A percentile compares a stretch with the other conserved stretches of the same genome.
phyloP scores from a whole-genome alignment of 768 basidiomycete genomes.

The Suillus brevipes region DNA sequence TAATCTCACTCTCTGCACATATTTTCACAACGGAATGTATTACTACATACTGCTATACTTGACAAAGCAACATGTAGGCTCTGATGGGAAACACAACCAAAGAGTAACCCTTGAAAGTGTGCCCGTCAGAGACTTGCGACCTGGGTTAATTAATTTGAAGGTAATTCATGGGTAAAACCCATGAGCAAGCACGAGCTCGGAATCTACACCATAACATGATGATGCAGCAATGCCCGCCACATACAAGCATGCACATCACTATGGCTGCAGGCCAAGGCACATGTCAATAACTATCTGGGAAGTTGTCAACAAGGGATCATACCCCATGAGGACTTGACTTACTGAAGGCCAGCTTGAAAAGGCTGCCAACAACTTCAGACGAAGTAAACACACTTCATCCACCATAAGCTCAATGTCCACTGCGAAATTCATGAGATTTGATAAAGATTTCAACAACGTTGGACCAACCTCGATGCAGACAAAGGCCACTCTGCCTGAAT shows the following conservation, averaged over 20 bases:
- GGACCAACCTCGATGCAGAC: conserved; percentile 2
- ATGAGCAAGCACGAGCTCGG: background rate
- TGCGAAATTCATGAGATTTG: background rate
- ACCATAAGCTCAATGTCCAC: background rate
- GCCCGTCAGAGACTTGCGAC: conserved; percentile 31
- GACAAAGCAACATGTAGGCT: conserved; percentile 36
- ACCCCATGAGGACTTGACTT: background rate
- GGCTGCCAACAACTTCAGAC: background rate
- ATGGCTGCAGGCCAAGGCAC: conserved; percentile 1
- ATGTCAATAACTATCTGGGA: background rate
- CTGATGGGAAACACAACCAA: conserved; percentile 13
- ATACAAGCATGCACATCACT: conserved; percentile 1
- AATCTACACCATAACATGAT: background rate
- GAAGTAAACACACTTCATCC: conserved; percentile 4
- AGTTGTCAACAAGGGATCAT: background rate
- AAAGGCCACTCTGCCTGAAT: background rate
- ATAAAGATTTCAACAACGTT: background rate
- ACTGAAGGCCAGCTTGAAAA: conserved; percentile 5
- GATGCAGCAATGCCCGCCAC: background rate
- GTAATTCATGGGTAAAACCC: conserved; percentile 14
- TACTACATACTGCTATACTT: conserved; percentile 33
- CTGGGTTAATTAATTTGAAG: conserved; percentile 40
- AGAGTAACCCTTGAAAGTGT: conserved; percentile 1
- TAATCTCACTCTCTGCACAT: background rate
- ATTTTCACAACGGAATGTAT: background rate